phyloP scores from a whole-genome alignment of 768 basidiomycete species.

The Mycena amicta region DNA sequence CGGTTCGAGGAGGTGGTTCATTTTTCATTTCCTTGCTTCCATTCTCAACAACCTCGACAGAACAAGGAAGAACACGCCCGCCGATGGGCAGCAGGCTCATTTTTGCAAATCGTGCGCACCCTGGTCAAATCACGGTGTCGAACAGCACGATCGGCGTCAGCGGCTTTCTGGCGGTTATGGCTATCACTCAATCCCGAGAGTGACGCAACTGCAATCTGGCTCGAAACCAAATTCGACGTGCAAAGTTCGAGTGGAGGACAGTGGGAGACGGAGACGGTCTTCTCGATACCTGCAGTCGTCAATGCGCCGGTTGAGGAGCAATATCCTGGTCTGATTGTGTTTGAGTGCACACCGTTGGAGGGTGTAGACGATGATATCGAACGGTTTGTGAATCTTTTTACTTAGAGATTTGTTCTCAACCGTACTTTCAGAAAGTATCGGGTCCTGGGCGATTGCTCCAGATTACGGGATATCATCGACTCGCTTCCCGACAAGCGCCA shows the following conservation, averaged over 20 bases:
- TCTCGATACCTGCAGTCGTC: conserved; percentile 55
- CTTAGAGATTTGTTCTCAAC: conserved; percentile 1
- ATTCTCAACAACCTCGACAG: conserved; percentile 38
- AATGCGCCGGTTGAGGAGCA: conserved; percentile 22
- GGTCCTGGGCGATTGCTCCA: conserved; percentile 69
- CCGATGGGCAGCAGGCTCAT: conserved; percentile 77
- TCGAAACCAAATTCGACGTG: conserved; percentile 75
- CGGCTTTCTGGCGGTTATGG: conserved; percentile 64
- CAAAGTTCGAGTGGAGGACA: conserved; percentile 52
- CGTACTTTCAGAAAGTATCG: conserved; percentile 60
- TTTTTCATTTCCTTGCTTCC: conserved; percentile 15
- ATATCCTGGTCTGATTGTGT: conserved; percentile 71
- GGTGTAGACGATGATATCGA: conserved; percentile 67
- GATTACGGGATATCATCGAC: conserved; percentile 65
- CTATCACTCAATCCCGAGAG: conserved; percentile 73
- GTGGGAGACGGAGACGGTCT: conserved; percentile 62
- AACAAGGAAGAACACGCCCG: conserved; percentile 72
- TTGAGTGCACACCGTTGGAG: conserved; percentile 72
- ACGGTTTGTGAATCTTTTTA: conserved; percentile 44
- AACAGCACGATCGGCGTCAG: conserved; percentile 29
- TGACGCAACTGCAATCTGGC: conserved; percentile 79
- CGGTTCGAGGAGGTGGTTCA: conserved; percentile 67
- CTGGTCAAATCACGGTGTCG: conserved; percentile 38
- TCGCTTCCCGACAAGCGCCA: conserved; percentile 54
- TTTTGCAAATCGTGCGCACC: conserved; percentile 51